These are phyloP conservation scores for Aspergillus sp. DNA, from an alignment of 2,329 filamentous ascomycete genomes.

Conservation along the genomic window DNA sequence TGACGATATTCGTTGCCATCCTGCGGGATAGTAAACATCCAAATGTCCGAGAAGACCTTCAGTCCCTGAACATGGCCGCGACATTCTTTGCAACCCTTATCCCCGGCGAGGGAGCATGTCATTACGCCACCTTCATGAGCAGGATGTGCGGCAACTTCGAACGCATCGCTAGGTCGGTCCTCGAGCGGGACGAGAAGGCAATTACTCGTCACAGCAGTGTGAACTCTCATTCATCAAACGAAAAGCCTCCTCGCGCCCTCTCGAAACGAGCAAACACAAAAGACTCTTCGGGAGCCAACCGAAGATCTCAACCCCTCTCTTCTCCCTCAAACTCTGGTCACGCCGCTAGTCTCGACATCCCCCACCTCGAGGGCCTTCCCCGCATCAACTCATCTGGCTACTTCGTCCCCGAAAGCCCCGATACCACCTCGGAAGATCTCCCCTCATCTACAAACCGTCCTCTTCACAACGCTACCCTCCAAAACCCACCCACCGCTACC, in stretches of 20 bases:
- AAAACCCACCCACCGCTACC: neutral
- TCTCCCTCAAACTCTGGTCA: too few relatives aligned
- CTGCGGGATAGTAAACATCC: conserved; percentile 83
- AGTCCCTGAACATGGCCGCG: conserved; percentile 82
- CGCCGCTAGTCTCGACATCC: too few relatives aligned
- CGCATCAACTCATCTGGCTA: conserved; percentile 29
- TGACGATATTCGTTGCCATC: conserved; percentile 90
- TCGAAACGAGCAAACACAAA: too few relatives aligned
- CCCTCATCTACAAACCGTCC: neutral
- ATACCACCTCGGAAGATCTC: conserved; percentile 1
- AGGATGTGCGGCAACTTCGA: conserved; percentile 88
- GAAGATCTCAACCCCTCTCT: too few relatives aligned
- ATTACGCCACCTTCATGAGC: conserved; percentile 84
- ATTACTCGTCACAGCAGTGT: neutral
- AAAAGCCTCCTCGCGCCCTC: too few relatives aligned
- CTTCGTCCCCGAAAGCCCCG: conserved; percentile 23
- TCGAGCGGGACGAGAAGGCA: conserved; percentile 84
- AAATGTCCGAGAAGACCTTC: conserved; percentile 74
- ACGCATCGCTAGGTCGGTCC: conserved; percentile 77
- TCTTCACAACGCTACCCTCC: neutral
- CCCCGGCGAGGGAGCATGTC: conserved; percentile 71
- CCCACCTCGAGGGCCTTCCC: conserved; percentile 12
- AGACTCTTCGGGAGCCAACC: too few relatives aligned
- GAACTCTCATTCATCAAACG: too few relatives aligned
- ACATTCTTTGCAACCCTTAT: conserved; percentile 81